Evolutionary conservation across 2,329 filamentous ascomycete genomes (phyloP), one percentile per base, ranked within the genome.

Genomic region (Pyrenochaeta sp.): DNA sequence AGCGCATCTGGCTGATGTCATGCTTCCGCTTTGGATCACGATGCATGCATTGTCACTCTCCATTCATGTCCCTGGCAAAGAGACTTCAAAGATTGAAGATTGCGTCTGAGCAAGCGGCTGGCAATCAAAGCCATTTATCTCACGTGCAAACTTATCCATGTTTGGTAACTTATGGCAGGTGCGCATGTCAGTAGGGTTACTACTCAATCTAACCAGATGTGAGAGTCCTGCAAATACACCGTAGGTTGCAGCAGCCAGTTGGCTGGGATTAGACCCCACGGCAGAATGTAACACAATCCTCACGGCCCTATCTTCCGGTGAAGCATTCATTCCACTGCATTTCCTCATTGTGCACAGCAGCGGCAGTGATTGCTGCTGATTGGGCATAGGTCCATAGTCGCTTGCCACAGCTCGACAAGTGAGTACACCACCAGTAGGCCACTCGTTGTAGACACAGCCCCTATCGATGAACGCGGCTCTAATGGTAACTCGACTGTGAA

Each of bases 261-360:
- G 56, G 52, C 54, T 64, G 56, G 55, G 45, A 33, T 39, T 27
- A 41, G 45, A 46, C 39, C 42, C 56, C 47, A 55, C 45, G 46
- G 39, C 37, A n/a, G 47, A 27, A 45, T 56, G 68, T 73, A 46
- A 61, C 65, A 69, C 68, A 64, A 40, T 55, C 51, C 27, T 33
- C 41, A 51, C 48, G 43, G 53, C 53, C 56, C 51, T 58, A 51
- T 42, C 55, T 42, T 68, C 66, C 68, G 69, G 66, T 67, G 60
- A 68, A 58, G 54, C 45, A 54, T 39, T 27, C 23, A 4, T 27
- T 27, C 9, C 45, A 57, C 60, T 53, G 49, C 47, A 60, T 52
- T 53, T 51, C 52, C 40, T 20, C 27, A 14, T 20, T 37, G 41
- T 43, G 32, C 39, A 40, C 29, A 27, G 41, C 35, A 18, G 32